A percentile compares a stretch with the other conserved stretches of the same genome.
Conservation (phyloP, 192 early-diverging fungal species). For the Rhizoclosmatium sp. region DNA sequence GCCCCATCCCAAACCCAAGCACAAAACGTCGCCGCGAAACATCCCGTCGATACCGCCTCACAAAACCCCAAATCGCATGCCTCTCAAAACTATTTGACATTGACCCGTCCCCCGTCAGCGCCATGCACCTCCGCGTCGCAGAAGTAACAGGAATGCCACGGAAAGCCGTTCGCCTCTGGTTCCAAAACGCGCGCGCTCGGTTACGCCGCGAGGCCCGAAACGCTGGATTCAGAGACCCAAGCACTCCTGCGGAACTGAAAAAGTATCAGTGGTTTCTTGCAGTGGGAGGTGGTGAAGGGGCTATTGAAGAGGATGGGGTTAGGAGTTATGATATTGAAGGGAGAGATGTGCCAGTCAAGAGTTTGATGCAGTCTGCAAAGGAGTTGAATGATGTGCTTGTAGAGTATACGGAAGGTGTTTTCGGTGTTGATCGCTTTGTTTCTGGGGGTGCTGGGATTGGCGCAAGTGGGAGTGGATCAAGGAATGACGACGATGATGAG, state of each 20-base stretch:
- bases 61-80: constrained; percentile 16
- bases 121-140: neutral
- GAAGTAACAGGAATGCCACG: constrained; percentile 22
- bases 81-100: constrained; percentile 15
- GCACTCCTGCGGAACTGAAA: constrained; percentile 1
- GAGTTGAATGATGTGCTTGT: neutral
- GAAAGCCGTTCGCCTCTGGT: constrained; percentile 31
- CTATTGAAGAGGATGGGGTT: neutral
- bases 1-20: neutral
- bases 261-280: constrained; percentile 1
- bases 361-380: neutral
- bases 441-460: neutral
- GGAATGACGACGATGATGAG: constrained; percentile 16
- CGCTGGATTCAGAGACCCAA: constrained; percentile 6
- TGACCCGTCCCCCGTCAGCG: constrained; percentile 2
- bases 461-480: neutral
- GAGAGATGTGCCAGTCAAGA: neutral
- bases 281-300: neutral
- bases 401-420: neutral
- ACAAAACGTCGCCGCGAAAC: constrained; percentile 16
- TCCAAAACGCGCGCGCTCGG: constrained; percentile 27
- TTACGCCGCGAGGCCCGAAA: constrained; percentile 8
- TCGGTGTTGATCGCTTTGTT: neutral
- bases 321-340: neutral
- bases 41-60: constrained; percentile 11